These are phyloP conservation scores for Phytophthora vignae DNA, from an alignment of 352 stramenopile genomes.

Conservation along the genomic window DNA sequence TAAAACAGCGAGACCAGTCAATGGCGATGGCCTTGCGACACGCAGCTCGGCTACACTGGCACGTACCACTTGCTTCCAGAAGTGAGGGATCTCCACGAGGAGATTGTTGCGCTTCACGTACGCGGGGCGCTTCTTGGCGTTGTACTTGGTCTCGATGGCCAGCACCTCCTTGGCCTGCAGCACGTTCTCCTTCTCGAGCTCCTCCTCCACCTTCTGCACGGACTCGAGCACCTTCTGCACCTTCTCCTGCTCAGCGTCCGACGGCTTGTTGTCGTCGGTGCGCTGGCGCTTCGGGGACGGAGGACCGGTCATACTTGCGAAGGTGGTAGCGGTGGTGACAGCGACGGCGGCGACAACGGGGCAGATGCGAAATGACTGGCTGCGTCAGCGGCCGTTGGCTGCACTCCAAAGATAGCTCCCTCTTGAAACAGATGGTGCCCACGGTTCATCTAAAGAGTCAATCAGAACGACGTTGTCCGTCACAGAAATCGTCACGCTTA, in stretches of 20 bases:
- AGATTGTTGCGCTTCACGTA: conserved; percentile 76
- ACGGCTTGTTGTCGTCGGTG: conserved; percentile 57
- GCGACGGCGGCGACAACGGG: background rate
- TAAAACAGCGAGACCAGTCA: background rate
- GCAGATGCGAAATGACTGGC: conserved; percentile 33
- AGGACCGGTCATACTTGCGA: conserved; percentile 52
- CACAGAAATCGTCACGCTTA: no score
- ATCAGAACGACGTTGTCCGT: no score
- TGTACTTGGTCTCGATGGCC: conserved; percentile 82
- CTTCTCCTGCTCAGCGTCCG: conserved; percentile 46
- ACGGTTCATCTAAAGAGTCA: no score
- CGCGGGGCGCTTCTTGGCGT: conserved; percentile 66
- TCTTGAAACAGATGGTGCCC: no score
- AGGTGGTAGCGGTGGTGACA: background rate
- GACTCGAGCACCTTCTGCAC: conserved; percentile 66
- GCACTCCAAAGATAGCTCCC: conserved; percentile 3
- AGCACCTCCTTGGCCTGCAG: conserved; percentile 74
- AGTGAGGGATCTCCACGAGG: conserved; percentile 66
- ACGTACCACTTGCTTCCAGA: conserved; percentile 84
- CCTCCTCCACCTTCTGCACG: conserved; percentile 61
- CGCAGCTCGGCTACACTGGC: background rate
- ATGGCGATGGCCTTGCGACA: background rate
- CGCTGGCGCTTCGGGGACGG: conserved; percentile 81
- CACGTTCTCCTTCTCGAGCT: conserved; percentile 72
- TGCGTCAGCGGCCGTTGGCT: conserved; percentile 21